phyloP scores from a whole-genome alignment of 441 rosid species.

The Pelargonium cotyledonis region DNA sequence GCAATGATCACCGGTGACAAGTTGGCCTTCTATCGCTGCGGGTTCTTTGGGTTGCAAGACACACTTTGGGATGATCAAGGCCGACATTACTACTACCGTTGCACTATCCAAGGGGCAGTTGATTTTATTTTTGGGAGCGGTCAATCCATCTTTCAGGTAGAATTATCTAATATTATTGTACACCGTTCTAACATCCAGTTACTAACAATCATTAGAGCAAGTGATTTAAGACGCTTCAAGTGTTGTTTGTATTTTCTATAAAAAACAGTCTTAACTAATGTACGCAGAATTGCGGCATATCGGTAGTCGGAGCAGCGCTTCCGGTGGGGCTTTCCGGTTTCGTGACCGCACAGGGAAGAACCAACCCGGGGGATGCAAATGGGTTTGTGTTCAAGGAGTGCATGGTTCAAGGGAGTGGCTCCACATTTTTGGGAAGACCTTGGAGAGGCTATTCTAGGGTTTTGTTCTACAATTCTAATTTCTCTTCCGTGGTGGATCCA shows the following conservation, averaged over 20 bases:
- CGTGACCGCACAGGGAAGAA: constrained; percentile 76
- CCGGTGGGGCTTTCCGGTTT: constrained; percentile 35
- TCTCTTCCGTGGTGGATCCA: constrained; percentile 41
- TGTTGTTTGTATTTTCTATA: too few species aligned
- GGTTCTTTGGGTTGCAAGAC: neutral
- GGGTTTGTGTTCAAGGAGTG: constrained; percentile 70
- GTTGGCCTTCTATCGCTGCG: neutral
- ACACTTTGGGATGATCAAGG: neutral
- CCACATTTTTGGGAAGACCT: constrained; percentile 56
- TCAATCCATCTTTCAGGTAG: neutral
- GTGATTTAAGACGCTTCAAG: too few species aligned
- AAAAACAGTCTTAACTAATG: too few species aligned
- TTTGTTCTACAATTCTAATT: constrained; percentile 42
- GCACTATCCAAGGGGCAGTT: neutral
- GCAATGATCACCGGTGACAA: neutral
- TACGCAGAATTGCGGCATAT: constrained; percentile 52
- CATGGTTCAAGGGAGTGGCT: constrained; percentile 44
- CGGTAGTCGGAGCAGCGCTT: constrained; percentile 34
- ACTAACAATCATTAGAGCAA: too few species aligned
- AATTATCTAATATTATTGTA: too few species aligned
- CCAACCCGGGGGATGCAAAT: constrained; percentile 29
- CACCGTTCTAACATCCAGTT: too few species aligned
- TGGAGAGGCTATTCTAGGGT: constrained; percentile 67
- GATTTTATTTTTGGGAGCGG: neutral
- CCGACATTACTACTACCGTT: neutral